A percentile compares a stretch with the other conserved stretches of the same genome.
Conservation (phyloP, 2,329 filamentous ascomycete species). For the Arthroderma sp. region DNA sequence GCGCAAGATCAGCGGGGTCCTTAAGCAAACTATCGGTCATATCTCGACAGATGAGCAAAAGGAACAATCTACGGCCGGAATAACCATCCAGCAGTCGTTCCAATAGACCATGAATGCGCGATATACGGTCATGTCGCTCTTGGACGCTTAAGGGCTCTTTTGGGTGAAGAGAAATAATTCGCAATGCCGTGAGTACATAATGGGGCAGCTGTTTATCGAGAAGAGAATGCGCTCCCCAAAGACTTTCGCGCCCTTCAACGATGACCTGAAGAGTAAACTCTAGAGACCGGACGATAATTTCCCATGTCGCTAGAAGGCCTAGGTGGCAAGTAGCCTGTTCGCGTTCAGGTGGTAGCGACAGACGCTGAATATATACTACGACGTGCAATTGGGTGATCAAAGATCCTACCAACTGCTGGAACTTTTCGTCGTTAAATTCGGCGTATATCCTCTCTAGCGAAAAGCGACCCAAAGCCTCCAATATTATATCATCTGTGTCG, state of each 20-base stretch:
- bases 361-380: conserved; percentile 29
- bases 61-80: conserved; percentile 26
- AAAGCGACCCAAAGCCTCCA: conserved; percentile 32
- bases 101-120: conserved; percentile 25
- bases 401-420: conserved; percentile 25
- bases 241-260: conserved; percentile 24
- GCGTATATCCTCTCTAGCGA: conserved; percentile 31
- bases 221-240: conserved; percentile 20
- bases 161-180: conserved; percentile 28
- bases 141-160: conserved; percentile 21
- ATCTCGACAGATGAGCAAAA: conserved; percentile 27
- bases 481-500: conserved; percentile 30
- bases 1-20: conserved; percentile 22
- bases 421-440: conserved; percentile 20
- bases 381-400: conserved; percentile 27
- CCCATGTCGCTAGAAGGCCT: conserved; percentile 30
- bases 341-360: conserved; percentile 27
- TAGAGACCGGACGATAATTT: conserved; percentile 25
- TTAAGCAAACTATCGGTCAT: conserved; percentile 22
- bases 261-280: conserved; percentile 28
- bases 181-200: conserved; percentile 25
- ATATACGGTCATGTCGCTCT: conserved; percentile 27
- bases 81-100: conserved; percentile 30
- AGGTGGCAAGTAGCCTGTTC: conserved; percentile 25
- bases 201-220: conserved; percentile 28